A percentile compares a stretch with the other conserved stretches of the same genome.
Evolutionary conservation across 345 rosid species (phyloP).

Genomic region (Hibiscus tridactylites): DNA sequence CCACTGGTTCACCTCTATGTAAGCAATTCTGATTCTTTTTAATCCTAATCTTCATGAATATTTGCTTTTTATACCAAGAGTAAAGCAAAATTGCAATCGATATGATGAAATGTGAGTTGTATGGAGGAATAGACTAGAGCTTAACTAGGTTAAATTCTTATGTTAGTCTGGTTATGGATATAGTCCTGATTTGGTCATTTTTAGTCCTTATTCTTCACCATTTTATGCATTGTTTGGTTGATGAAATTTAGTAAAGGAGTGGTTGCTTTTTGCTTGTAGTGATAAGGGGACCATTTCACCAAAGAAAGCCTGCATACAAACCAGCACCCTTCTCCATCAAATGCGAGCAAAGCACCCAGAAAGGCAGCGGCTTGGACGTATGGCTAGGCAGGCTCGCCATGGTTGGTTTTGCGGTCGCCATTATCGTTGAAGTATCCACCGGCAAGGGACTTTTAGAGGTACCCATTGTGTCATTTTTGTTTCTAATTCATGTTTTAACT

Average conservation of each 20-base stretch:
- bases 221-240: not conserved
- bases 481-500: not conserved
- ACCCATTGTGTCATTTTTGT: not conserved
- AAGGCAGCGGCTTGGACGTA: constrained; percentile 54
- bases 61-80: no score
- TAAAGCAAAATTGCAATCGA: no score
- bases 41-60: not conserved
- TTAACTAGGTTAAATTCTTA: no score
- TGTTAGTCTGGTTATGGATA: no score
- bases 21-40: constrained; percentile 2
- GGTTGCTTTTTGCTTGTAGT: constrained; percentile 22
- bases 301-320: constrained; percentile 26
- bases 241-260: not conserved
- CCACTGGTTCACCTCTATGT: constrained; percentile 64
- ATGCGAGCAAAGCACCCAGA: constrained; percentile 59
- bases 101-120: no score
- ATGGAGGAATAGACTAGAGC: no score
- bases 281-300: constrained; percentile 10
- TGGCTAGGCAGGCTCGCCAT: constrained; percentile 71
- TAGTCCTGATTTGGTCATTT: no score
- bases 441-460: constrained; percentile 95
- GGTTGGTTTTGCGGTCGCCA: constrained; percentile 79
- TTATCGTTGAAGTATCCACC: constrained; percentile 67
- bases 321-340: constrained; percentile 42
- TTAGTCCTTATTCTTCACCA: no score